Percentiles rank a stretch among this genome's conserved stretches.
phyloP scores from a whole-genome alignment of 768 basidiomycete species.

The Trichaptum fuscoviolaceum region DNA sequence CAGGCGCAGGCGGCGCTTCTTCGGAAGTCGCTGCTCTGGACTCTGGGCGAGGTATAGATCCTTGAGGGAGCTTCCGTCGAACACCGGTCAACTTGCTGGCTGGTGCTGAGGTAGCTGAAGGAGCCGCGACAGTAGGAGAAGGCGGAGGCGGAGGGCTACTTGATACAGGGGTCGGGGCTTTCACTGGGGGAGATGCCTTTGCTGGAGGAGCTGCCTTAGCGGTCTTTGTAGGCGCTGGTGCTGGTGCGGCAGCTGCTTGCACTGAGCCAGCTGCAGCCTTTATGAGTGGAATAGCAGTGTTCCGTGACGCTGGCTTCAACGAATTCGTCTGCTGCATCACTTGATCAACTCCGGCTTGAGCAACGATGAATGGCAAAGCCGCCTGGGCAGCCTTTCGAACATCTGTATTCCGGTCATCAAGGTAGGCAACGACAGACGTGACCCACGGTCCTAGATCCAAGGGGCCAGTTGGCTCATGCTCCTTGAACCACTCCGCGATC shows the following conservation, averaged over 20 bases:
- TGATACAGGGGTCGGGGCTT: conserved; percentile 23
- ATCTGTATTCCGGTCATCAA: conserved; percentile 90
- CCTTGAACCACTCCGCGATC: conserved; percentile 76
- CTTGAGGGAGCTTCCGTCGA: conserved; percentile 66
- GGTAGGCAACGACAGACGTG: conserved; percentile 57
- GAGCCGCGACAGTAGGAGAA: conserved; percentile 30
- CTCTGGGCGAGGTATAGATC: conserved; percentile 44
- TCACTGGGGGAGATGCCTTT: conserved; percentile 15
- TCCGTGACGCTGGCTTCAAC: conserved; percentile 87
- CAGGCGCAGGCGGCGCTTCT: conserved; percentile 29
- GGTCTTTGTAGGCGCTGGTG: conserved; percentile 22
- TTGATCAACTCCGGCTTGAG: conserved; percentile 72
- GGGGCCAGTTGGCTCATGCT: conserved; percentile 44
- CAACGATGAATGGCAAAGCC: conserved; percentile 70
- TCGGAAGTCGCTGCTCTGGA: conserved; percentile 33
- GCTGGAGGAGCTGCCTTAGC: conserved; percentile 20
- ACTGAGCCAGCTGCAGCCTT: conserved; percentile 67
- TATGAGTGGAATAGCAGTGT: conserved; percentile 80
- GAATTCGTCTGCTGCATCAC: conserved; percentile 82
- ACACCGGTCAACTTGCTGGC: conserved; percentile 55
- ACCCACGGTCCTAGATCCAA: conserved; percentile 72
- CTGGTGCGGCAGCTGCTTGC: conserved; percentile 25
- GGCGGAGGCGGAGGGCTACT: conserved; percentile 43
- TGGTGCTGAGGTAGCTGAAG: conserved; percentile 33
- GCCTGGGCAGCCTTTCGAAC: conserved; percentile 89